Evolutionary conservation across 148 eudicot species (phyloP).

Genomic region (Cornus florida): DNA sequence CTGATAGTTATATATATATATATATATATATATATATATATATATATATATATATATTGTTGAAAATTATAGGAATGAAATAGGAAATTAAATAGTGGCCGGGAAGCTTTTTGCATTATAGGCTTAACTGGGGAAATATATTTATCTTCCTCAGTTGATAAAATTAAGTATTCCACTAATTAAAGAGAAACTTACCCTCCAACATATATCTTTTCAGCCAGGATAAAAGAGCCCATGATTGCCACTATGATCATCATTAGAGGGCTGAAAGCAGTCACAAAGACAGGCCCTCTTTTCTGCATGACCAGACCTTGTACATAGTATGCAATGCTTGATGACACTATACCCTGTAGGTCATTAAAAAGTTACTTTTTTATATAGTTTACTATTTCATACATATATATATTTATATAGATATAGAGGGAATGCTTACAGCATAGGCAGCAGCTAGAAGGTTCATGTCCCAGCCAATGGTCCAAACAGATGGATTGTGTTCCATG

Average conservation of each 20-base stretch:
- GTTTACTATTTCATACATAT: not conserved
- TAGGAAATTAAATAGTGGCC: too few species aligned
- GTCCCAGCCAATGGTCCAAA: slow-evolving; percentile 84
- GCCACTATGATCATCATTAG: slow-evolving; percentile 99
- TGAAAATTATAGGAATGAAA: too few species aligned
- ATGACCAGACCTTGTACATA: slow-evolving; percentile 96
- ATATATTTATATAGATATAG: not conserved
- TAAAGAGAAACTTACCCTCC: slow-evolving; percentile 57
- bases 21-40: too few species aligned
- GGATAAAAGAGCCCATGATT: slow-evolving; percentile 92
- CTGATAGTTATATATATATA: too few species aligned
- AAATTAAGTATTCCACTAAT: too few species aligned
- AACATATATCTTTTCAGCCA: slow-evolving; percentile 80
- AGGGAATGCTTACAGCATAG: slow-evolving; percentile 64
- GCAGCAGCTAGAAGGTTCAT: slow-evolving; percentile 95
- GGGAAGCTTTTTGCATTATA: too few species aligned
- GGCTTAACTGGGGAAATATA: too few species aligned
- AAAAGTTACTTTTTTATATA: too few species aligned
- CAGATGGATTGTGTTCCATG: slow-evolving; percentile 71
- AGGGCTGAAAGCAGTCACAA: slow-evolving; percentile 92
- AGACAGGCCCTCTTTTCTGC: slow-evolving; percentile 93
- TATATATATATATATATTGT: too few species aligned
- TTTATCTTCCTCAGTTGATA: too few species aligned
- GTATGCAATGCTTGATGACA: slow-evolving; percentile 73
- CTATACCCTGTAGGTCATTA: slow-evolving; percentile 38